phyloP scores from a whole-genome alignment of 2,329 filamentous ascomycete genomes.

The Calonectria pteridis region DNA sequence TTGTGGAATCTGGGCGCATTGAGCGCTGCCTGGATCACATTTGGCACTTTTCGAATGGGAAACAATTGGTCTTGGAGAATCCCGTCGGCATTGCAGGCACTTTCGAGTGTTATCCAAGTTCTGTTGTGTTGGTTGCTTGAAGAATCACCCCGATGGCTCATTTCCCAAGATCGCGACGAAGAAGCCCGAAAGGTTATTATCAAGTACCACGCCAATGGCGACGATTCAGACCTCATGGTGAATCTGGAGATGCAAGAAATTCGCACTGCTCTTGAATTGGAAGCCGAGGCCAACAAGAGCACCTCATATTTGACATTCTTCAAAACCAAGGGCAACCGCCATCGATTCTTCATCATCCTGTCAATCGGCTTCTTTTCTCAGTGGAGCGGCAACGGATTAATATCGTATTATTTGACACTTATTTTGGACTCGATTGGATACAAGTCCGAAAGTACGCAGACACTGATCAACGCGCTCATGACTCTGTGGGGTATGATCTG shows the following conservation, averaged over 20 bases:
- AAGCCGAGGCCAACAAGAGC: slow-evolving; percentile 50
- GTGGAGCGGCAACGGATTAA: slow-evolving; percentile 35
- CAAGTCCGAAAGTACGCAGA: slow-evolving; percentile 4
- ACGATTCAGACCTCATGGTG: slow-evolving; percentile 64
- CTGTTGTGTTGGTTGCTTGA: slow-evolving; percentile 60
- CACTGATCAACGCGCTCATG: slow-evolving; percentile 10
- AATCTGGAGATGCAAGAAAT: slow-evolving; percentile 65
- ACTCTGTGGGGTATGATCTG: slow-evolving; percentile 20
- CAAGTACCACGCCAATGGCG: slow-evolving; percentile 65
- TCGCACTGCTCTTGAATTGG: slow-evolving; percentile 59
- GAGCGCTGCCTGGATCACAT: slow-evolving; percentile 27
- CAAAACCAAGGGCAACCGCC: slow-evolving; percentile 47
- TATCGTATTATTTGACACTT: slow-evolving; percentile 3
- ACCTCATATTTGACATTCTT: slow-evolving; percentile 57
- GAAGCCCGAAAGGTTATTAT: slow-evolving; percentile 62
- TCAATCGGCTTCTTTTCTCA: slow-evolving; percentile 36
- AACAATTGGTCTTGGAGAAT: slow-evolving; percentile 34
- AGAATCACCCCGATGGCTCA: slow-evolving; percentile 71
- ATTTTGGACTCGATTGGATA: slow-evolving; percentile 15
- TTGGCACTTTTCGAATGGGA: slow-evolving; percentile 30
- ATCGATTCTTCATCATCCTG: slow-evolving; percentile 34
- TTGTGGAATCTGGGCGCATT: slow-evolving; percentile 35
- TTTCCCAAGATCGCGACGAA: slow-evolving; percentile 69
- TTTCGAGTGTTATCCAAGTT: slow-evolving; percentile 27
- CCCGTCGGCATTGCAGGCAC: slow-evolving; percentile 23